Percentiles rank a stretch among this genome's conserved stretches.
phyloP scores from a whole-genome alignment of 805 yeast species.

The Ogataea ramenticola region DNA sequence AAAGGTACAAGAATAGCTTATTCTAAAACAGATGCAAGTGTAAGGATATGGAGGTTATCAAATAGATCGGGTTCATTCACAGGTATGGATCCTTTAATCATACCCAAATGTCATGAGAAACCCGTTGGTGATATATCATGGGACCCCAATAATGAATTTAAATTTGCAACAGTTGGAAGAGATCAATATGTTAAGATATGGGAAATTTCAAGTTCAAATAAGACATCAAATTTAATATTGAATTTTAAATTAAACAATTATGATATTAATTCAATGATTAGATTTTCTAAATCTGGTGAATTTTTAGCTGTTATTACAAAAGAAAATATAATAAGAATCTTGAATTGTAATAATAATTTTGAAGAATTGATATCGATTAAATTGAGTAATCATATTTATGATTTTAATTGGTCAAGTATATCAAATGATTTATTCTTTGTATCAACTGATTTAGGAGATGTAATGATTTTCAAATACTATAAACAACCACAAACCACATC shows the following conservation, averaged over 20 bases:
- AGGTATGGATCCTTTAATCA: slow-evolving; percentile 8
- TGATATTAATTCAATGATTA: slow-evolving; percentile 16
- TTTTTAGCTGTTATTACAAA: slow-evolving; percentile 31
- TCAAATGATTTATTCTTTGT: slow-evolving; percentile 21
- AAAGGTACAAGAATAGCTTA: slow-evolving; percentile 36
- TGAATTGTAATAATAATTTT: slow-evolving; percentile 24
- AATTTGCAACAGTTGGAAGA: slow-evolving; percentile 39
- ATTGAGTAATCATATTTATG: slow-evolving; percentile 25
- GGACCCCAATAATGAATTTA: slow-evolving; percentile 34
- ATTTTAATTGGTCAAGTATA: slow-evolving; percentile 30
- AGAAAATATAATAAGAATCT: slow-evolving; percentile 24
- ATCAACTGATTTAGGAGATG: slow-evolving; percentile 32
- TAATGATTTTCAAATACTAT: slow-evolving; percentile 20
- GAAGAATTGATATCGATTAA: slow-evolving; percentile 12
- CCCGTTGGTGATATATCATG: slow-evolving; percentile 37
- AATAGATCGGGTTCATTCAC: slow-evolving; percentile 4
- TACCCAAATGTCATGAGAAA: slow-evolving; percentile 33
- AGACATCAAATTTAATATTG: slow-evolving; percentile 13
- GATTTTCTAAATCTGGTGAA: slow-evolving; percentile 34
- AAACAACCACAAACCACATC: too few relatives aligned
- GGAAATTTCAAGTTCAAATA: slow-evolving; percentile 28
- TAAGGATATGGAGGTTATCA: slow-evolving; percentile 31
- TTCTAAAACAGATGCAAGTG: slow-evolving; percentile 35
- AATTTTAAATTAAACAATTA: slow-evolving; percentile 9
- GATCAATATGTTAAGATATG: slow-evolving; percentile 36